Evolutionary conservation across 2,329 filamentous ascomycete species (phyloP), one percentile per base, ranked within the genome.

Genomic region (Diaporthe australafricana): DNA sequence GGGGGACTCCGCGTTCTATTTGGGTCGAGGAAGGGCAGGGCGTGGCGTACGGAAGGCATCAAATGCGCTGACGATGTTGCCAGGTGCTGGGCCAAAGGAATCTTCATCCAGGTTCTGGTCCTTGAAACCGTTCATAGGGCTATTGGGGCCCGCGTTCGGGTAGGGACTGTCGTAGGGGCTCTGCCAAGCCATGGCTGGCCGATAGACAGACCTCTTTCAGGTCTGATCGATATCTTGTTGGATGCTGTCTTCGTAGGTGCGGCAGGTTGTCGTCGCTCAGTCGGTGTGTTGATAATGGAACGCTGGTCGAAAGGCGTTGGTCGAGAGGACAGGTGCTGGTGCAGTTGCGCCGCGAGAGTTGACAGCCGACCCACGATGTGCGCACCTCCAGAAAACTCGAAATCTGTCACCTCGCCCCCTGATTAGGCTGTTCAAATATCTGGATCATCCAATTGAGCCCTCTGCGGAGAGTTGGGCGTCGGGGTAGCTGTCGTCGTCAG

Each of bases 1-100:
- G 17, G 12, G 11, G 22, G 17, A 40, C 12, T 5, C 14, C 2
- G 20, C 27, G 68, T 14, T 12, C 30, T 38, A 53, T 32, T 27
- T 22, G 9, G 22, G 27, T 14, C 1, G 35, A 20, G 25, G 25
- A 56, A 14, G 22, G 40, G 48, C 66, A n/a, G 38, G 66, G 53
- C 35, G 32, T 55, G 48, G 77, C 93, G 80, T 89, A 98, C 95
- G 96, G 82, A 99, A 99, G 76, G 95, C 96, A 86, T 99, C 96
- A 83, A 99, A 99, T 72, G 96, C 95, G 82, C 92, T 92, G 78
- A 97, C 90, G 71, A 92, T 89, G 81, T 84, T 87, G 70, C 89
- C 87, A 71, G 86, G 87, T 80, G 92, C 92, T 77, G 94, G 91
- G 79, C 90, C 93, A 84, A 98, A 98, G 75, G 90, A 85, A 81